phyloP scores from a whole-genome alignment of 805 yeast species.

The Aciculoconidium aculeatum region DNA sequence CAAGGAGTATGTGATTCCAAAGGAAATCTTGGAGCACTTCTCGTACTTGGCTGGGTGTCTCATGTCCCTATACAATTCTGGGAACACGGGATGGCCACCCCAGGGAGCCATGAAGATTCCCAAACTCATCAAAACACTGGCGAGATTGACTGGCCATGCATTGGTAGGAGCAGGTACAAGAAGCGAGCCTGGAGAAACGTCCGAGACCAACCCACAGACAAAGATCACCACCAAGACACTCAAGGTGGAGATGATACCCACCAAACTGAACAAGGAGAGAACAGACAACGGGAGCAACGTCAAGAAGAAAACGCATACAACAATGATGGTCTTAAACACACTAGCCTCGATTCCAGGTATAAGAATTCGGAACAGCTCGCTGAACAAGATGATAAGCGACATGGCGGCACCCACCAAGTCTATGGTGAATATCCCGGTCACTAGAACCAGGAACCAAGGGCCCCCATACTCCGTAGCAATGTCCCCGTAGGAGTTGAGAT shows the following conservation, averaged over 20 bases:
- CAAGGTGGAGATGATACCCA: slow-evolving; percentile 69
- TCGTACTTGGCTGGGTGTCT: slow-evolving; percentile 55
- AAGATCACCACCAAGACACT: slow-evolving; percentile 55
- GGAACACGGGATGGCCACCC: slow-evolving; percentile 82
- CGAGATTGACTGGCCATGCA: slow-evolving; percentile 53
- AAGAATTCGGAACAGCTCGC: slow-evolving; percentile 62
- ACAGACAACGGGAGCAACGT: slow-evolving; percentile 72
- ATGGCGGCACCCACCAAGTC: slow-evolving; percentile 82
- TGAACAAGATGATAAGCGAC: slow-evolving; percentile 72
- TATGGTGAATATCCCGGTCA: slow-evolving; percentile 66
- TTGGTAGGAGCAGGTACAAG: slow-evolving; percentile 58
- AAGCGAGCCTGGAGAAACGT: slow-evolving; percentile 69
- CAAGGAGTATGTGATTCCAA: slow-evolving; percentile 51
- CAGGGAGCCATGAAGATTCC: slow-evolving; percentile 76
- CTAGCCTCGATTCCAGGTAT: slow-evolving; percentile 10
- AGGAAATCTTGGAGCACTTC: slow-evolving; percentile 51
- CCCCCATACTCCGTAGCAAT: slow-evolving; percentile 85
- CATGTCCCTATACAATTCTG: slow-evolving; percentile 69
- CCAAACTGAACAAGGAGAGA: slow-evolving; percentile 59
- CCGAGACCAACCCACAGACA: slow-evolving; percentile 58
- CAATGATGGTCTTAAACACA: slow-evolving; percentile 20
- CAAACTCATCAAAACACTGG: slow-evolving; percentile 52
- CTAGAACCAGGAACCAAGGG: slow-evolving; percentile 60
- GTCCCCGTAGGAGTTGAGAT: slow-evolving; percentile 83
- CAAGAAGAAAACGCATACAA: slow-evolving; percentile 34